Evolutionary conservation across 352 stramenopile species (phyloP).

Genomic region (Sclerospora graminicola): DNA sequence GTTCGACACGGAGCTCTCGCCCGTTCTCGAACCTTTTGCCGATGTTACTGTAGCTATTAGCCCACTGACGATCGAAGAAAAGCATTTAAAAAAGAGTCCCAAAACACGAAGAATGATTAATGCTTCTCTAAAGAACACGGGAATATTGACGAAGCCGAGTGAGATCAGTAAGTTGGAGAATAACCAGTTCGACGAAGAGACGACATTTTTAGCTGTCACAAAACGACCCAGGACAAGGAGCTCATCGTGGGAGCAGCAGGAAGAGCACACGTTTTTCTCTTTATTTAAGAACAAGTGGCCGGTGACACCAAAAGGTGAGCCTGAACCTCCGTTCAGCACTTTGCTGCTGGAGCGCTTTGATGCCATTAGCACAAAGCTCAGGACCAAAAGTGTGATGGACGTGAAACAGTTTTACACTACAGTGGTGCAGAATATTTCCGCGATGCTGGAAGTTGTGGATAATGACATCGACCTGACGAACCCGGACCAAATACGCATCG

Average conservation of each 20-base stretch:
- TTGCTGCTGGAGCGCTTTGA: constrained; percentile 49
- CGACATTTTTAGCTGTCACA: constrained; percentile 2
- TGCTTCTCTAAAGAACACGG: constrained; percentile 7
- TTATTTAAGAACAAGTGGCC: constrained; percentile 68
- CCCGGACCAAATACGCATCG: constrained; percentile 58
- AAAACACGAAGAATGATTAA: constrained; percentile 5
- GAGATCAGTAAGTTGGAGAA: constrained; percentile 4
- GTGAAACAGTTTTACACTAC: constrained; percentile 47
- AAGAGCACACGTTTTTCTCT: constrained; percentile 57
- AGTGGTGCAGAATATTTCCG: constrained; percentile 37
- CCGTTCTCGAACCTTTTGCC: constrained; percentile 37
- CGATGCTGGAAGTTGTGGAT: constrained; percentile 28
- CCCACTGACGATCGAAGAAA: constrained; percentile 11
- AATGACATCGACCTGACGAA: constrained; percentile 61
- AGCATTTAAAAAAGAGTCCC: constrained; percentile 12
- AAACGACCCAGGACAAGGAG: constrained; percentile 19
- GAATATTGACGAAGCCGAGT: constrained; percentile 4
- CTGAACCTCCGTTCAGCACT: constrained; percentile 21
- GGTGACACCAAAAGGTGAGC: constrained; percentile 7
- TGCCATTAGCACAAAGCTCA: constrained; percentile 48
- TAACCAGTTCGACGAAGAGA: constrained; percentile 3
- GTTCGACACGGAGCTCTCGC: constrained; percentile 40
- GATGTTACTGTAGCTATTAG: constrained; percentile 11
- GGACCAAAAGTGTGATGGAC: constrained; percentile 50
- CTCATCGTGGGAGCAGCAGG: constrained; percentile 36